Evolutionary conservation across 768 basidiomycete species (phyloP), one percentile per base, ranked within the genome.

Genomic region (Collybia mongolica): DNA sequence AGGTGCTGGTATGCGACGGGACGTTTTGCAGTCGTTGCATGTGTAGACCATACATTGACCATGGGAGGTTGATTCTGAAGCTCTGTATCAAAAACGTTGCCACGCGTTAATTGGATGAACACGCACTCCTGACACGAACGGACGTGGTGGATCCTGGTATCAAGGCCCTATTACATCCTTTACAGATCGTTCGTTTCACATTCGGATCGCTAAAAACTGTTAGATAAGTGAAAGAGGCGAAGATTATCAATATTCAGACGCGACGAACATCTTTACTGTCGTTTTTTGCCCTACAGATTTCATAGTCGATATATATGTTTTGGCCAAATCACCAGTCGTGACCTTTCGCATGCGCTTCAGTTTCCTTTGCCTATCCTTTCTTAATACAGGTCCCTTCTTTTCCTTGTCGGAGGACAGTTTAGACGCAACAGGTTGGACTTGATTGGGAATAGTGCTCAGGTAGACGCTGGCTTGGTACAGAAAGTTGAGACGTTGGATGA

Each of bases 401-500:
- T 42, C 38, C 6, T 52, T 36, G 14, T 28, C 41, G 3, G 50
- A 22, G 38, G 54, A 20, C 24, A 55, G 20, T 19, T 45, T 0
- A 5, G 29, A 23, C 28, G 40, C 38, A 7, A 39, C 44, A 42
- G 11, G 20, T 44, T 40, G 22, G 24, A 44, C 28, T 44, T 44
- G 17, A 39, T 47, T 38, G 40, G 54, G 29, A 36, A 58, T 37
- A 17, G 64, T 53, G 32, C 65, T 56, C 42, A 90, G 71, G 53
- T 84, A 85, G 11, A 79, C 73, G 59, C 86, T 84, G 29, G 90
- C 87, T 67, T 93, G 92, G 61, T 89, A 92, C 29, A 93, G 77
- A 64, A 89, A 93, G 67, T 88, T 93, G 53, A 93, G 77, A 23
- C 91, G 78, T 65, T 93, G 91, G 18, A 91, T 76, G 41, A 88